phyloP scores from a whole-genome alignment of 208 protist species.

The Leishmania mexicana region DNA sequence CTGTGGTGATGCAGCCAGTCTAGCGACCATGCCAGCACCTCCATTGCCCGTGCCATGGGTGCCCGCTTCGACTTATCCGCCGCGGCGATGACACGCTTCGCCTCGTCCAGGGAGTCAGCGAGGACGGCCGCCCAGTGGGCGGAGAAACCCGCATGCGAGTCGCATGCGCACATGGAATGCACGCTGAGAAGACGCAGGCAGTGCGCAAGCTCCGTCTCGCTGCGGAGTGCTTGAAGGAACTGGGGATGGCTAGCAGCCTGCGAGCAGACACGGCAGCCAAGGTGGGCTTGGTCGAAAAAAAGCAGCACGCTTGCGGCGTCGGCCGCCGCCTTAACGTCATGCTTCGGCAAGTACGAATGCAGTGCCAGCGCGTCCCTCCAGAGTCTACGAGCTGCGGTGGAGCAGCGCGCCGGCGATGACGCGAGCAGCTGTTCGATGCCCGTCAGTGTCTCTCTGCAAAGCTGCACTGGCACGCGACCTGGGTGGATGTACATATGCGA shows the following conservation, averaged over 20 bases:
- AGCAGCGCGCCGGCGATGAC: slow-evolving; percentile 18
- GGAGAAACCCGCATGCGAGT: neutral
- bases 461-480: neutral
- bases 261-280: neutral
- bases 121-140: neutral
- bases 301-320: slow-evolving; percentile 10
- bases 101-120: slow-evolving; percentile 9
- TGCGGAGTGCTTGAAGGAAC: neutral
- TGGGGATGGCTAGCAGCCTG: neutral
- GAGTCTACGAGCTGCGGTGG: slow-evolving; percentile 6
- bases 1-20: slow-evolving; percentile 18
- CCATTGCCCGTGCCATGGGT: slow-evolving; percentile 16
- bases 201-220: neutral
- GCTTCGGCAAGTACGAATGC: slow-evolving; percentile 5
- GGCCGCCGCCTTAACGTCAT: slow-evolving; percentile 10
- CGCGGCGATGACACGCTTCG: slow-evolving; percentile 6
- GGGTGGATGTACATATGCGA: slow-evolving; percentile 33
- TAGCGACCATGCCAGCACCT: slow-evolving; percentile 26
- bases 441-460: slow-evolving; percentile 23
- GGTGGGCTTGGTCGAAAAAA: slow-evolving; percentile 4
- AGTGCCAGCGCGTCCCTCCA: slow-evolving; percentile 31
- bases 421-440: slow-evolving; percentile 20
- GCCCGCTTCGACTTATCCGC: slow-evolving; percentile 22
- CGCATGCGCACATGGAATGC: slow-evolving; percentile 7
- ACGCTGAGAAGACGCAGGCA: slow-evolving; percentile 24